Evolutionary conservation across 2,329 filamentous ascomycete species (phyloP).

Genomic region (Endothia cerciana): DNA sequence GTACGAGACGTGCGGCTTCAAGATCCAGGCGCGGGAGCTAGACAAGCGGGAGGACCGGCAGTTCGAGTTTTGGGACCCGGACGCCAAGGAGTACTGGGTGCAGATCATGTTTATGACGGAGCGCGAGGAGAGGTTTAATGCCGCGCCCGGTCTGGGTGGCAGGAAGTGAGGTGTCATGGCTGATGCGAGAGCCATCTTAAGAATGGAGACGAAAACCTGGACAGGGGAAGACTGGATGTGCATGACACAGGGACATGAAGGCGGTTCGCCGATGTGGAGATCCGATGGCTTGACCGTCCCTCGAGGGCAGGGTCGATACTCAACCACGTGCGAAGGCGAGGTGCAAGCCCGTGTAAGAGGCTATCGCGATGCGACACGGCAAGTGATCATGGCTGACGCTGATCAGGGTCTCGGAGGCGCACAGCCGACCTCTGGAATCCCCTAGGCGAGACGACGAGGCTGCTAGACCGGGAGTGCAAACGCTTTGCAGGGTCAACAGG

Average conservation of each 20-base stretch:
- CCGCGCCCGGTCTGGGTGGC: slow-evolving; percentile 62
- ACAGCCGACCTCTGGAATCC: neutral
- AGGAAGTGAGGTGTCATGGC: slow-evolving; percentile 43
- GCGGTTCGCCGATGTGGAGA: neutral
- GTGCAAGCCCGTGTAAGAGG: slow-evolving; percentile 11
- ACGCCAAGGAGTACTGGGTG: slow-evolving; percentile 96
- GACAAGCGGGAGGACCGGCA: slow-evolving; percentile 86
- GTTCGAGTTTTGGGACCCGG: slow-evolving; percentile 94
- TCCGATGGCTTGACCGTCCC: neutral
- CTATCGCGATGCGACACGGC: slow-evolving; percentile 2
- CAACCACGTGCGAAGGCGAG: neutral
- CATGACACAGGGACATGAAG: neutral
- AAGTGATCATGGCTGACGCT: slow-evolving; percentile 11
- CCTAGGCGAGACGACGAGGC: neutral
- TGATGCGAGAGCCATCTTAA: neutral
- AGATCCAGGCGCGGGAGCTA: slow-evolving; percentile 90
- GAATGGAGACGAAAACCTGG: too few relatives aligned
- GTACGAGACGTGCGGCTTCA: slow-evolving; percentile 97
- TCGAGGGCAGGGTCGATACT: neutral
- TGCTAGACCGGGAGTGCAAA: neutral
- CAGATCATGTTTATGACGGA: slow-evolving; percentile 99
- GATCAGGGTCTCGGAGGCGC: slow-evolving; percentile 3
- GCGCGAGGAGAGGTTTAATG: slow-evolving; percentile 84
- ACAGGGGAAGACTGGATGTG: neutral
- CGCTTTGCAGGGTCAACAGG: neutral